Base-by-base conservation (phyloP, 2,329 filamentous ascomycete species). In the Colletotrichum gigasporum region DNA sequence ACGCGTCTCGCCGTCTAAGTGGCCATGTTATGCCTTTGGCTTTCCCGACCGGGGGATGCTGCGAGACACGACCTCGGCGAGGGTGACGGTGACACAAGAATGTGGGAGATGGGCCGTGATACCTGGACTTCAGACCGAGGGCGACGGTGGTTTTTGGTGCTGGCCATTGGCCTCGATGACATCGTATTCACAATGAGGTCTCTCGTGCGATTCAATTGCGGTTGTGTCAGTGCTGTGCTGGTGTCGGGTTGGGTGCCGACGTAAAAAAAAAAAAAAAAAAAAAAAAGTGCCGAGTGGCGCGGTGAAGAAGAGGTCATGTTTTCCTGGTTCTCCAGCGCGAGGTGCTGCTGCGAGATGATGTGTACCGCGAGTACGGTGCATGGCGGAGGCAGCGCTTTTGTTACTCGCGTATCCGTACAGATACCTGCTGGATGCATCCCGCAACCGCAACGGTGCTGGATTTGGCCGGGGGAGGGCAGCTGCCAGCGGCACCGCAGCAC, bases 1-100 rank as follows among this genome's bases (percentile, higher is more conserved):
- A 65, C 58, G 63, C 58, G 51, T 63, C 63, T 65, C 51, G 63
- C 59, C 44, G 58, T 56, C 18, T 57, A 44, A 20, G 35, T 34
- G 41, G 57, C 47, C 35, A 63, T 60, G 56, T 41, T 45, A 53
- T 65, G 51, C 58, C 51, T 63, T 58, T 59, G 42, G 48, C 34
- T 55, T 18, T 48, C 41, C 34, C 28, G 35, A 28, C 20, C 37
- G 52, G 34, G 39, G 30, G 35, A 63, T 45, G 34, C 39, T 58
- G 35, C 50, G 56, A 64, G 48, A 54, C 61, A 61, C 20, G 48
- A 28, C 20, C n/a, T 37, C 35, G 18, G 24, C 12, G 22, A 44
- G 16, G 37, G 56, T 61, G 61, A 26, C 34, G 37, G 56, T 61
- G 61, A 26, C 34, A 61, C 41, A 48, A 14, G 32, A 34, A 24